Evolutionary conservation across 495 filamentous ascomycete species (phyloP).

Genomic region (Tetracladium marchalianum): DNA sequence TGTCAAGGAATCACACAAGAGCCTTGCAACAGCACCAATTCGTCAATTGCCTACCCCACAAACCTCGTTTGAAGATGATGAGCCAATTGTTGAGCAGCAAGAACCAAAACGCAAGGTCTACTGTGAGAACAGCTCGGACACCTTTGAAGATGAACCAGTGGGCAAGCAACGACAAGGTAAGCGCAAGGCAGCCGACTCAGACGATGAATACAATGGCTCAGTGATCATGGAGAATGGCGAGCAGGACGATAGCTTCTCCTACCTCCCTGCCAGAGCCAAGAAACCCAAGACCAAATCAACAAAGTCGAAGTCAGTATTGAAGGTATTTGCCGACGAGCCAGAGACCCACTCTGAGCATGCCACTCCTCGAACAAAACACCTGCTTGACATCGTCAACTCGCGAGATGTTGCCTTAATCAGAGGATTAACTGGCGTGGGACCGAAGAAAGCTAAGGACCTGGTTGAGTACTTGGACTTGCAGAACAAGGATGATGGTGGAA

Average conservation of each 20-base stretch:
- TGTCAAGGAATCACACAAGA: constrained; percentile 2
- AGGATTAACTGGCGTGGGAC: constrained; percentile 60
- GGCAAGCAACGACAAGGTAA: too few relatives aligned
- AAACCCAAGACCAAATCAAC: constrained; percentile 14
- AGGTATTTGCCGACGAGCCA: constrained; percentile 14
- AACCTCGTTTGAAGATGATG: constrained; percentile 8
- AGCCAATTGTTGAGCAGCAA: not conserved
- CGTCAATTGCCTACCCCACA: constrained; percentile 8
- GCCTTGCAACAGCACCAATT: constrained; percentile 8
- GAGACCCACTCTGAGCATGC: constrained; percentile 20
- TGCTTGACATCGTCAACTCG: constrained; percentile 82
- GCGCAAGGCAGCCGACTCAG: constrained; percentile 6
- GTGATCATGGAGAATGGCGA: constrained; percentile 34
- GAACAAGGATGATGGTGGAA: constrained; percentile 29
- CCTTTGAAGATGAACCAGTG: too few relatives aligned
- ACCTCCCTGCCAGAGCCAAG: constrained; percentile 18
- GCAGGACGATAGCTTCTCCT: constrained; percentile 32
- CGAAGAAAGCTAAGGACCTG: constrained; percentile 55
- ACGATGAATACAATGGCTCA: constrained; percentile 26
- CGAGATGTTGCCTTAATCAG: constrained; percentile 61
- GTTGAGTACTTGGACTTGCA: constrained; percentile 44
- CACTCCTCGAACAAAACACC: constrained; percentile 57
- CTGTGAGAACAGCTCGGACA: not conserved
- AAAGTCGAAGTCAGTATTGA: constrained; percentile 11
- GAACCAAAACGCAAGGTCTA: constrained; percentile 1